Conservation (phyloP, 2,329 filamentous ascomycete species). For the Colletotrichum sp. region DNA sequence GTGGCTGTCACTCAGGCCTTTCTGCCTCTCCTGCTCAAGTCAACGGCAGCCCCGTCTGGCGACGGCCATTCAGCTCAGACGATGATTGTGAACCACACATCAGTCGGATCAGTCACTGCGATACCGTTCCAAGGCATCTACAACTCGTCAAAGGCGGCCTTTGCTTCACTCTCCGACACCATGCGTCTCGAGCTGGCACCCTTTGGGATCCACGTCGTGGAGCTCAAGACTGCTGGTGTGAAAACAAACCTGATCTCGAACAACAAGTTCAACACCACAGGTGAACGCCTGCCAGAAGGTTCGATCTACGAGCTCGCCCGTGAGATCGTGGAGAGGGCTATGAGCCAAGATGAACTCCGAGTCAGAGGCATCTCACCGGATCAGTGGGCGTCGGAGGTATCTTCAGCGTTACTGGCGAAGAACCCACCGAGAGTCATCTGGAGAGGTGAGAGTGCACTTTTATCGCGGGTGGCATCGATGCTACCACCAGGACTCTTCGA, state of each 20-base stretch:
- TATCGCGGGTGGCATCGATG: conserved; percentile 17
- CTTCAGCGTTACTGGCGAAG: conserved; percentile 14
- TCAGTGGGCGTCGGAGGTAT: conserved; percentile 25
- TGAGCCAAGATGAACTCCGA: conserved; percentile 22
- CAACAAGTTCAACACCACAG: conserved; percentile 3
- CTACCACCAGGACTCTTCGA: conserved; percentile 25
- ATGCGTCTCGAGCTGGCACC: conserved; percentile 30
- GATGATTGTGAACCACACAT: conserved; percentile 19
- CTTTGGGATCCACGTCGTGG: conserved; percentile 28
- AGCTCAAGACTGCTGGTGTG: conserved; percentile 21
- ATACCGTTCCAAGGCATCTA: conserved; percentile 20
- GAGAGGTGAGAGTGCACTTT: conserved; percentile 23
- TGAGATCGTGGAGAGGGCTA: conserved; percentile 23
- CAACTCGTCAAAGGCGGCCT: conserved; percentile 28
- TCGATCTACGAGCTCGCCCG: conserved; percentile 27
- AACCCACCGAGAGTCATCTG: conserved; percentile 25
- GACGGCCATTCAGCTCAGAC: background rate
- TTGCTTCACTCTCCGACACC: conserved; percentile 25
- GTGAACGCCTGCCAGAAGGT: conserved; percentile 21
- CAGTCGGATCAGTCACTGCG: conserved; percentile 11
- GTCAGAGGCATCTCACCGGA: conserved; percentile 18
- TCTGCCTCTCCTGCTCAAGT: conserved; percentile 3
- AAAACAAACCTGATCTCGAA: conserved; percentile 20
- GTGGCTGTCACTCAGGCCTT: conserved; percentile 33
- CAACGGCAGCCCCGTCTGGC: background rate